Base-by-base conservation (phyloP, 108 stramenopile species). In the Epipyxis sp. region DNA sequence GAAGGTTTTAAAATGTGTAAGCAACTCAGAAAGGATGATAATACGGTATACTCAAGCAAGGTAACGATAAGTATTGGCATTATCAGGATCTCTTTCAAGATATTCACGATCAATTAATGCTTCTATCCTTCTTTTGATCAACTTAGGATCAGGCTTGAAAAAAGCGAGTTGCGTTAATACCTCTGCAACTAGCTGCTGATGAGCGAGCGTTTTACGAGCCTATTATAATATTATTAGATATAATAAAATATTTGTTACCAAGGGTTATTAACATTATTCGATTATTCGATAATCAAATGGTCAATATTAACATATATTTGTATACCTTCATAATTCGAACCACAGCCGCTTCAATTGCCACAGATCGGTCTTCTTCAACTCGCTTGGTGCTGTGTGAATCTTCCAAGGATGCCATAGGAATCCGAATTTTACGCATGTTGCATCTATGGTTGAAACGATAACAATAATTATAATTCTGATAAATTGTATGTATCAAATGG, bases 291-390 rank as follows among this genome's bases (percentile, higher is more conserved):
- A n/a, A n/a, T n/a, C n/a, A n/a, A n/a, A n/a, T n/a, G n/a, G n/a
- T n/a, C n/a, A n/a, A n/a, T n/a, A n/a, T n/a, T n/a, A n/a, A n/a
- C n/a, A n/a, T n/a, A n/a, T n/a, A n/a, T 88, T 99, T 97, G 77
- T 94, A 87, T 27, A 94, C 95, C 87, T 99, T 99, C 98, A 99
- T 99, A 86, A 95, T 99, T 77, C 98, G 93, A 6, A 99, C 98
- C 82, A 98, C 94, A 39, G 97, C 94, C 45, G 98, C 98, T 87
- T 98, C 98, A 76, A 99, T 98, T 35, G 97, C 96, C 86, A 92
- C 87, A 32, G 91, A 84, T 30, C 97, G 88, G 87, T 99, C 98
- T 78, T 98, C 98, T 87, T 98, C 94, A 0, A 99, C 95, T 3
- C 92, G 83, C 84, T 95, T 97, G 39, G 93, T 93, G 88, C 94